Evolutionary conservation across 768 basidiomycete species (phyloP), one percentile per base, ranked within the genome.

Genomic region (Calocybe gangraenosa): DNA sequence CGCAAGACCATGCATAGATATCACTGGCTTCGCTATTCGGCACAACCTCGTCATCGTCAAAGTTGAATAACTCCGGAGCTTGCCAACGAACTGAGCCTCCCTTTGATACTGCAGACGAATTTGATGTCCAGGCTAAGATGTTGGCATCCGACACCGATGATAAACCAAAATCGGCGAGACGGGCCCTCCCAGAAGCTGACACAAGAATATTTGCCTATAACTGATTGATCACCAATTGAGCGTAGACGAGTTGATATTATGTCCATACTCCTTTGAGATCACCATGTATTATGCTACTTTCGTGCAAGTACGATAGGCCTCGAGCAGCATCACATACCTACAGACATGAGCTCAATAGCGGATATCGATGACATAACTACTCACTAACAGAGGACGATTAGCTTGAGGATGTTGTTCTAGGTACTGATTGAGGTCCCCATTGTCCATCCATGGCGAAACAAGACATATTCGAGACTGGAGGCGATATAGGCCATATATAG

Each of bases 401-500:
- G 25, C 39, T 4, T 10, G 13, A 40, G 46, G 37, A 30, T 31
- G 7, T 19, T 20, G 14, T 13, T 23, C 22, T 25, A 47, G 30
- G 20, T 47, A 47, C 3, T 19, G 21, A 22, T 22, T 38, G 10
- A 47, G 11, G 23, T 47, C 39, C 15, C 46, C 46, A 22, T 47
- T 40, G 14, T 28, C 39, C 18, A 47, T 41, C 46, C 46, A 47
- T 7, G 46, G 46, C 9, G 46, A 40, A 11, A 47, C 39, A n/a
- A 47, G 30, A 17, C 38, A 40, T 17, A 32, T 18, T 31, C 46
- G 14, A 3, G 25, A 31, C 2, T 22, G 18, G 20, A 18, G 30
- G n/a, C 28, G 37, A 19, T 39, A 47, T 20, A 47, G 23, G 11
- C 46, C 46, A 22, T 40, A 47, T 14, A 47, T 28, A 19, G 46